phyloP scores from a whole-genome alignment of 441 rosid genomes.

The Rhodomyrtus psidioides region DNA sequence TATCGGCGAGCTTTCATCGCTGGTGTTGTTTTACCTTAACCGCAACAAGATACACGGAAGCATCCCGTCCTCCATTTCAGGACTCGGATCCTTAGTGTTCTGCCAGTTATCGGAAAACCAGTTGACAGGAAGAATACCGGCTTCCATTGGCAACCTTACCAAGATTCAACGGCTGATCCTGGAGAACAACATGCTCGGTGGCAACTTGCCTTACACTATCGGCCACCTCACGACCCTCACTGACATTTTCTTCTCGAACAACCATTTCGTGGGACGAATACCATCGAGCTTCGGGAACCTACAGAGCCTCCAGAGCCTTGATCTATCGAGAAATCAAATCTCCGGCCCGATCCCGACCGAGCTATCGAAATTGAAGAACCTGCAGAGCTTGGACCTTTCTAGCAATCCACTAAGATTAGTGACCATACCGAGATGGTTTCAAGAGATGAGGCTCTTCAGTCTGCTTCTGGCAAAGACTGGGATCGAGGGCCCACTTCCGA shows the following conservation, averaged over 20 bases:
- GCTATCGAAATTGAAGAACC: conserved; percentile 26
- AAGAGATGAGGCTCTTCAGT: conserved; percentile 25
- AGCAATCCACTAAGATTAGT: conserved; percentile 33
- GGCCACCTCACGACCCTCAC: conserved; percentile 37
- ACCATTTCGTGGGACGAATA: conserved; percentile 31
- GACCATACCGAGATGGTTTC: conserved; percentile 32
- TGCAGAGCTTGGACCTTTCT: conserved; percentile 40
- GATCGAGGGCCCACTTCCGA: conserved; percentile 31
- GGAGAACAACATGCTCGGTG: conserved; percentile 43
- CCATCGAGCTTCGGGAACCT: conserved; percentile 45
- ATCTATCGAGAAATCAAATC: conserved; percentile 40
- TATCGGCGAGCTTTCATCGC: conserved; percentile 28
- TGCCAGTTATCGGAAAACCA: conserved; percentile 37
- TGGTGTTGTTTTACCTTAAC: conserved; percentile 28
- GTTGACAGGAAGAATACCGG: conserved; percentile 41
- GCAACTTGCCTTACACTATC: conserved; percentile 31
- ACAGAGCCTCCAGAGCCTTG: conserved; percentile 30
- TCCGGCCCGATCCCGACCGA: conserved; percentile 28
- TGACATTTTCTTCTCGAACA: conserved; percentile 40
- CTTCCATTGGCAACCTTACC: conserved; percentile 34
- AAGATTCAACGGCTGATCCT: conserved; percentile 37
- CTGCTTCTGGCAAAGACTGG: conserved; percentile 36
- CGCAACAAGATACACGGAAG: conserved; percentile 30
- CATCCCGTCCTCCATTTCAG: conserved; percentile 37
- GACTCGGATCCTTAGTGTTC: conserved; percentile 33